Evolutionary conservation across 305 asterid genomes (phyloP).

Genomic region (Fraxinus sp.): DNA sequence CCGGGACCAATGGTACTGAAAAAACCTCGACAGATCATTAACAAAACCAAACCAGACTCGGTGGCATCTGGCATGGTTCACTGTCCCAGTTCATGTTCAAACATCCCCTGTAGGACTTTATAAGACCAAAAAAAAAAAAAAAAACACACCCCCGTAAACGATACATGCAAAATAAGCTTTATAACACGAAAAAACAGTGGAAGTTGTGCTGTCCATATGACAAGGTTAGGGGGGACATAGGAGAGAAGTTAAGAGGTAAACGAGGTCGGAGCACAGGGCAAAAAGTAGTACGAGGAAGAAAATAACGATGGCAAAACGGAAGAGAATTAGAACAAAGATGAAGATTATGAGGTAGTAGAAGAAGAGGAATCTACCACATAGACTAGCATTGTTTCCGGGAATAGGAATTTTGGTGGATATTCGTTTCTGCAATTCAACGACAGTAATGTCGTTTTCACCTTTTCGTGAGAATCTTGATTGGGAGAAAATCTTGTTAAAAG

Average conservation of each 20-base stretch:
- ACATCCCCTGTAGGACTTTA: background rate
- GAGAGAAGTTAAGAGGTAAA: constrained; percentile 24
- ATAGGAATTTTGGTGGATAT: background rate
- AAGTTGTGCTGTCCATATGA: background rate
- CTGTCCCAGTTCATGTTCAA: background rate
- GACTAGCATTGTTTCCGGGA: background rate
- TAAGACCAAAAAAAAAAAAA: background rate
- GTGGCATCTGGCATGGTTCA: background rate
- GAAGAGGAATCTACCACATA: constrained; percentile 1
- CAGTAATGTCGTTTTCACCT: background rate
- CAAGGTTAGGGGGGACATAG: constrained; percentile 30
- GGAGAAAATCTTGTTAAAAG: background rate
- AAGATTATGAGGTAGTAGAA: constrained; percentile 16
- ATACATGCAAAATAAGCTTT: background rate
- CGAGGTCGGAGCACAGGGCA: constrained; percentile 29
- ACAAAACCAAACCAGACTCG: background rate
- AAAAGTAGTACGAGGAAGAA: constrained; percentile 30
- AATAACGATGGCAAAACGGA: constrained; percentile 23
- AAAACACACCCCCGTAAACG: background rate
- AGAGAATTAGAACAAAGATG: constrained; percentile 22
- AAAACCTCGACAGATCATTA: background rate
- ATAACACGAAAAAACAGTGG: background rate
- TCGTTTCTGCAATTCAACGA: background rate
- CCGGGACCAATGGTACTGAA: background rate
- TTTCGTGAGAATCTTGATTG: background rate